Evolutionary conservation across 1,284 basidiomycete genomes (phyloP).

Genomic region (Leccinum angustisporum): DNA sequence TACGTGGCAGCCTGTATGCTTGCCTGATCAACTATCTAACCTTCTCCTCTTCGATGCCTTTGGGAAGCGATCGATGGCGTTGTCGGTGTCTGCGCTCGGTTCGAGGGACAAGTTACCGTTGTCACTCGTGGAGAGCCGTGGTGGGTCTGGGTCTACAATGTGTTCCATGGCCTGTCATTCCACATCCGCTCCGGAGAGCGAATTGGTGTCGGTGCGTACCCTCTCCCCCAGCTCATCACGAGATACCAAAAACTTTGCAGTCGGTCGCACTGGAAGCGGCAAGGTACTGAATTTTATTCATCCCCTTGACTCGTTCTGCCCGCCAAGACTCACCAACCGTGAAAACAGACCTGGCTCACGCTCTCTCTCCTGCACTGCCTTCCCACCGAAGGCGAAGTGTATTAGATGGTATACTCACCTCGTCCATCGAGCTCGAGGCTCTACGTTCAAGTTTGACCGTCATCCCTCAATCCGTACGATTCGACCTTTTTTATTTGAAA

Average conservation of each 20-base stretch:
- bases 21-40: too few species aligned
- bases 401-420: conserved; percentile 50
- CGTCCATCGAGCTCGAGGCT: conserved; percentile 18
- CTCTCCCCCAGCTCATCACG: too few species aligned
- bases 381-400: conserved; percentile 55
- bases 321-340: not conserved
- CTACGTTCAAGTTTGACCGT: conserved; percentile 64
- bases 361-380: conserved; percentile 56
- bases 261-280: conserved; percentile 19
- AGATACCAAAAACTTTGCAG: not conserved
- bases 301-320: not conserved
- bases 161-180: conserved; percentile 11
- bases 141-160: too few species aligned
- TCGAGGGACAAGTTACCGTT: too few species aligned
- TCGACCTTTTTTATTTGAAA: not conserved
- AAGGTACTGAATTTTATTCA: conserved; percentile 4
- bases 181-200: conserved; percentile 15
- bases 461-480: conserved; percentile 51
- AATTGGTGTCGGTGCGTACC: conserved; percentile 13
- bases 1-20: too few species aligned
- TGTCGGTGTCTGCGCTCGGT: too few species aligned
- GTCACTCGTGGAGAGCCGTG: too few species aligned
- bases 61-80: too few species aligned
- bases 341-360: conserved; percentile 45
- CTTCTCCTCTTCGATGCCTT: too few species aligned